Evolutionary conservation across 805 yeast genomes (phyloP).

Genomic region (Lachancea lanzarotensis): DNA sequence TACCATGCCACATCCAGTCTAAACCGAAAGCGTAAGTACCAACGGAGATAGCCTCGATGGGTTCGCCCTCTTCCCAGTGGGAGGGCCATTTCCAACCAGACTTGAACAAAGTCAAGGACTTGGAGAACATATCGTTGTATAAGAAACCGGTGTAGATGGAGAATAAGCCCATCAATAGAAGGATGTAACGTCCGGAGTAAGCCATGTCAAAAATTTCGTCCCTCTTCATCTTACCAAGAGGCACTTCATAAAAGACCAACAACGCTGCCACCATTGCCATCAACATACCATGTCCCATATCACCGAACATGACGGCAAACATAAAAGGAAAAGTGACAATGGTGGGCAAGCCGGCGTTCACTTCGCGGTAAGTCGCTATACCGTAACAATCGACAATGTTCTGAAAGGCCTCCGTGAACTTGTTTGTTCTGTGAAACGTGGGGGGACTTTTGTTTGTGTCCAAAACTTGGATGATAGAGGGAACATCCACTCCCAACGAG

Average conservation of each 20-base stretch:
- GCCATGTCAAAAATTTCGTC: slow-evolving; percentile 80
- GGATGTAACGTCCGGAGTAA: slow-evolving; percentile 60
- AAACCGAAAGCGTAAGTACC: slow-evolving; percentile 58
- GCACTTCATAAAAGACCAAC: slow-evolving; percentile 49
- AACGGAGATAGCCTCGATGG: slow-evolving; percentile 41
- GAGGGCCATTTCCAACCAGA: slow-evolving; percentile 68
- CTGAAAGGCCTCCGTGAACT: slow-evolving; percentile 64
- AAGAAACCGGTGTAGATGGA: slow-evolving; percentile 70
- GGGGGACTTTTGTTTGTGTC: slow-evolving; percentile 64
- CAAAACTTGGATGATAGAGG: slow-evolving; percentile 51
- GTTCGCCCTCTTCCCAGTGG: slow-evolving; percentile 43
- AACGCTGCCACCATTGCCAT: slow-evolving; percentile 48
- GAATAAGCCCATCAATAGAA: slow-evolving; percentile 62
- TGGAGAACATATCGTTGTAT: slow-evolving; percentile 67
- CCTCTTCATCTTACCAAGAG: slow-evolving; percentile 48
- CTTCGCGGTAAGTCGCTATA: slow-evolving; percentile 66
- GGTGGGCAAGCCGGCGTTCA: slow-evolving; percentile 70
- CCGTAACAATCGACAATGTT: slow-evolving; percentile 73
- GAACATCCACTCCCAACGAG: slow-evolving; percentile 28
- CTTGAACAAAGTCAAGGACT: slow-evolving; percentile 57
- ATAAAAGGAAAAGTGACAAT: slow-evolving; percentile 72
- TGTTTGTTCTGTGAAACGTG: slow-evolving; percentile 63
- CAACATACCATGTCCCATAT: slow-evolving; percentile 70
- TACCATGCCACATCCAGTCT: slow-evolving; percentile 76
- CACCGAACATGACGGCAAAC: slow-evolving; percentile 84